A percentile compares a stretch with the other conserved stretches of the same genome.
These are phyloP conservation scores for Recurvomyces mirabilis DNA, from an alignment of 495 filamentous ascomycete genomes.

Conservation along the genomic window DNA sequence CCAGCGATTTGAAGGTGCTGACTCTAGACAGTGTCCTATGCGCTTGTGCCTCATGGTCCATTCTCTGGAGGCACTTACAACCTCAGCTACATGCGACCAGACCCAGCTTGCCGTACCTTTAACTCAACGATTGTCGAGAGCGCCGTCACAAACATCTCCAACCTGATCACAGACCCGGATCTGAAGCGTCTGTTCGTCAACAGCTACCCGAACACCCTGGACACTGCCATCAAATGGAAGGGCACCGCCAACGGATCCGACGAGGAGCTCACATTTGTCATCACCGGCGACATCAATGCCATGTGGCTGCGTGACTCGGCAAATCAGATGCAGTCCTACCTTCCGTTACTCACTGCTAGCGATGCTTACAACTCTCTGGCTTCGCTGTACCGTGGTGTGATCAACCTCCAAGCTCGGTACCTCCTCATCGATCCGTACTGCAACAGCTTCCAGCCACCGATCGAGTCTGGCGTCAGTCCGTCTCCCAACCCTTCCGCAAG, in stretches of 20 bases:
- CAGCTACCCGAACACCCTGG: constrained; percentile 54
- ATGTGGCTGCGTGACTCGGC: constrained; percentile 63
- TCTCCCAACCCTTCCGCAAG: constrained; percentile 39
- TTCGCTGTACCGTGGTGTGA: constrained; percentile 49
- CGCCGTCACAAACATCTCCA: constrained; percentile 37
- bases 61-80: constrained; percentile 33
- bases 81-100: constrained; percentile 48
- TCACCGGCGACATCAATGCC: constrained; percentile 51
- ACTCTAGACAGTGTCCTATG: no score
- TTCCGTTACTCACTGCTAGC: constrained; percentile 43
- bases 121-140: constrained; percentile 44
- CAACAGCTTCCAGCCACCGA: constrained; percentile 52
- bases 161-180: constrained; percentile 50
- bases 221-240: constrained; percentile 56
- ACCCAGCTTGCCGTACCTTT: constrained; percentile 49
- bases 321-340: constrained; percentile 56
- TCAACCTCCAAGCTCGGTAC: constrained; percentile 56
- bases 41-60: constrained; percentile 27
- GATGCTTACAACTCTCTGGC: constrained; percentile 42
- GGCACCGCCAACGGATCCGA: constrained; percentile 46
- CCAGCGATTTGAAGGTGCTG: no score
- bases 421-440: constrained; percentile 49
- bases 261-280: constrained; percentile 53
- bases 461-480: constrained; percentile 40
- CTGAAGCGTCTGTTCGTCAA: constrained; percentile 55